Conservation (phyloP, 2,329 filamentous ascomycete genomes). For the Epichloe hybrida region DNA sequence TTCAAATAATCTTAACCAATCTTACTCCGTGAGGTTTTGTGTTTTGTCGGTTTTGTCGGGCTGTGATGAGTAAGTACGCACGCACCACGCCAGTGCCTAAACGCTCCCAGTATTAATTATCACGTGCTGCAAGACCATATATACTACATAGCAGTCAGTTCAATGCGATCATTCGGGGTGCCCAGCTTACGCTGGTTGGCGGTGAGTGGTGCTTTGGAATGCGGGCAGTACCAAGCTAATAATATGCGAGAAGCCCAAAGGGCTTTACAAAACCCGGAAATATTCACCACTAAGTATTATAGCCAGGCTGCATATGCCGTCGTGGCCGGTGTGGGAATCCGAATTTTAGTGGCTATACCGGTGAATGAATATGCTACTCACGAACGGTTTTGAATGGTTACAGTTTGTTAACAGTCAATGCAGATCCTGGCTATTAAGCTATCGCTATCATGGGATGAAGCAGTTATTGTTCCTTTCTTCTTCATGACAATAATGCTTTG, state of each 20-base stretch:
- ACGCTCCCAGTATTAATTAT: too few species aligned
- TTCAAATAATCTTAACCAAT: too few species aligned
- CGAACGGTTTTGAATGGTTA: neutral
- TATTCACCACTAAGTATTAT: conserved; percentile 85
- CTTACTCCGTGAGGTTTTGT: too few species aligned
- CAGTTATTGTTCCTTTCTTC: conserved; percentile 71
- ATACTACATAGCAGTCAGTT: too few species aligned
- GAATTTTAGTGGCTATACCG: conserved; percentile 66
- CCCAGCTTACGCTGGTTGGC: conserved; percentile 77
- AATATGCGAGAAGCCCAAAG: conserved; percentile 51
- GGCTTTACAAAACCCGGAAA: conserved; percentile 73
- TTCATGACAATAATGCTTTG: conserved; percentile 90
- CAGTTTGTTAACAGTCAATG: conserved; percentile 19
- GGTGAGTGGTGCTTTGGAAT: conserved; percentile 36
- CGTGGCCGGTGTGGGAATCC: conserved; percentile 65
- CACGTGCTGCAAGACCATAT: too few species aligned
- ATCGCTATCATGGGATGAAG: conserved; percentile 69
- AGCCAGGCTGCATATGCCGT: conserved; percentile 78
- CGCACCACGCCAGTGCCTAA: too few species aligned
- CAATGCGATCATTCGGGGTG: conserved; percentile 77
- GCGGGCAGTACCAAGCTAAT: neutral
- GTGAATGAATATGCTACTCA: conserved; percentile 30
- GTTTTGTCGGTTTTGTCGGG: too few species aligned
- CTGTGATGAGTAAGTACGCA: too few species aligned
- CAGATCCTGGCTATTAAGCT: conserved; percentile 58